Base-by-base conservation (phyloP, 2,329 filamentous ascomycete genomes). In the Aureobasidium sp. region DNA sequence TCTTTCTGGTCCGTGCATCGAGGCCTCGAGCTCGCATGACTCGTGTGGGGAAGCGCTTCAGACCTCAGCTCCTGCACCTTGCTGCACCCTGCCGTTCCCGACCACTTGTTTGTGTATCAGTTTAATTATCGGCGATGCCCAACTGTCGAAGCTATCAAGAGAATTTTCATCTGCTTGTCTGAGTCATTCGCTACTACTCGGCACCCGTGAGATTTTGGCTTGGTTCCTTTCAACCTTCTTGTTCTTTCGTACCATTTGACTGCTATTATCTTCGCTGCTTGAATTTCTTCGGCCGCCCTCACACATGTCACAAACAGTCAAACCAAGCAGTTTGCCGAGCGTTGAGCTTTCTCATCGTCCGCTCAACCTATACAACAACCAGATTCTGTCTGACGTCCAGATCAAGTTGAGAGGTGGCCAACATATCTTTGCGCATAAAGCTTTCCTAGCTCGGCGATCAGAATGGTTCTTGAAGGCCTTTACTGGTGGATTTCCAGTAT, bases 31-130 rank as follows among this genome's bases (percentile, higher is more conserved):
- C 37, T 55, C 25, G 2, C 52, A 55, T 55, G 52, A 56, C 39
- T 56, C 52, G 29, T 44, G 39, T 17, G 11, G 27, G 52, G 17
- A 37, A 44, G 39, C 36, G n/a, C 52, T 34, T 4, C 11, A 29
- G 34, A 56, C 52, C 15, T 58, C 55, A 58, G 7, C 55, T 45
- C 41, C 55, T 58, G 39, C 29, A 42, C 15, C 39, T 42, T 55
- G 14, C 53, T 27, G 25, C 36, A 12, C 3, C 17, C 7, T 22
- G 25, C 39, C 22, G n/a, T 15, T 34, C n/a, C 27, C 15, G 34
- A 12, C 37, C 2, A 47, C 14, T 3, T 29, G 44, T 47, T 29
- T 17, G 44, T 47, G 2, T 31, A n/a, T n/a, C 6, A 31, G 29
- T 9, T 31, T 9, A 9, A 9, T 1, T 9, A 9, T 31, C 29